Percentiles rank a stretch among this genome's conserved stretches.
Conservation (phyloP, 2,329 filamentous ascomycete genomes). For the Podosphaera xanthii region DNA sequence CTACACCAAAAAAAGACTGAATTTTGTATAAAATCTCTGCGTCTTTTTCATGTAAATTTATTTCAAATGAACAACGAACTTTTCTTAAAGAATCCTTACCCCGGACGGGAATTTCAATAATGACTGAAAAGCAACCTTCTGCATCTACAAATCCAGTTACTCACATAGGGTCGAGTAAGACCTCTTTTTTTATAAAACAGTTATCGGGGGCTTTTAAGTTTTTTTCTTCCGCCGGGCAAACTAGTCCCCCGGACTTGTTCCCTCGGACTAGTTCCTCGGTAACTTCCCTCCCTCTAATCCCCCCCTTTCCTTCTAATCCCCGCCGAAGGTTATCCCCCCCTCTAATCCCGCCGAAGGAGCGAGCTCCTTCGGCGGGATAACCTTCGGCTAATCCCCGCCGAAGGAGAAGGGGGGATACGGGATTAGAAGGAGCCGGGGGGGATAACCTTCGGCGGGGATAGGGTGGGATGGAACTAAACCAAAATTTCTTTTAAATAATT, state of each 20-base stretch:
- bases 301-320: no score
- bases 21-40: conserved; percentile 1
- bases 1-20: neutral
- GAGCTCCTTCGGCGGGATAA: no score
- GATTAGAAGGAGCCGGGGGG: no score
- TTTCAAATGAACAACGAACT: neutral
- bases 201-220: no score
- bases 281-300: no score
- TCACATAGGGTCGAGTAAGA: neutral
- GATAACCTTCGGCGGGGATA: neutral
- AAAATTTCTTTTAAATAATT: neutral
- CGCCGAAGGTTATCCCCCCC: no score
- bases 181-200: neutral
- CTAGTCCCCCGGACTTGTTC: no score
- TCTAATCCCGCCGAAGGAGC: no score
- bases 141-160: neutral
- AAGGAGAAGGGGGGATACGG: no score
- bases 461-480: neutral
- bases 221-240: no score
- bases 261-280: no score
- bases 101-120: neutral
- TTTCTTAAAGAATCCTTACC: neutral
- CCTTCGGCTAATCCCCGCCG: no score
- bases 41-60: conserved; percentile 1
- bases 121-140: neutral